Base-by-base conservation (phyloP, 106 monocot species). In the Dioscorea alata region DNA sequence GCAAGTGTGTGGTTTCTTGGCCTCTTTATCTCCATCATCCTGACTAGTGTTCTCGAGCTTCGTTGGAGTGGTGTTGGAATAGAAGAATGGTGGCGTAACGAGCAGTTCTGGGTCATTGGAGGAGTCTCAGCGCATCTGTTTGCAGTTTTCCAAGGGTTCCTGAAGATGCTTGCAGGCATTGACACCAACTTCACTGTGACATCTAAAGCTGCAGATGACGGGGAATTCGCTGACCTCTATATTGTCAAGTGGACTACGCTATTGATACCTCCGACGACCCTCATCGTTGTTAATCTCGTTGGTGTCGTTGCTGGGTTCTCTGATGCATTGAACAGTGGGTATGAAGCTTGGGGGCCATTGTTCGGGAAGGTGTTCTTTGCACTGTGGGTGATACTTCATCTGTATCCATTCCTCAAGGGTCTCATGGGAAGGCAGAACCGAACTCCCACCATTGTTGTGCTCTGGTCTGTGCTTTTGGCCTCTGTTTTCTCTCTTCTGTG, bases 141-240 rank as follows among this genome's bases (percentile, higher is more conserved):
- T 53, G 95, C 95, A 10, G 95, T 95, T 4, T 95, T 95, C 78
- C 95, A 95, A 60, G 95, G 95, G 0, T 81, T 95, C 52, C 71
- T 95, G 6, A 95, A 95, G 75, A 84, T 92, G 79, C 60, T 87
- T 6, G 96, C 96, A 2, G 96, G 92, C 4, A 50, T 97, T 0
- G 92, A 97, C 70, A 97, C 96, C 59, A 97, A 89, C 78, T 97
- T 97, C 84, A 97, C 96, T 4, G 96, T 97, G n/a, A 97, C 96
- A 18, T 54, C 96, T 9, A 96, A 96, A 71, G 79, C 91, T 18
- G 33, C 95, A 0, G 95, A 89, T 2, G 92, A 92, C 33, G 68
- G 19, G 0, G 96, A 86, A 13, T 96, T 86, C 48, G 92, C 82
- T 2, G 96, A 96, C 24, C 78, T 96, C 12, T 92, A 92, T 50